Evolutionary conservation across 371 early-diverging fungal genomes (phyloP).

Genomic region (Syncephalastrum contaminatum): DNA sequence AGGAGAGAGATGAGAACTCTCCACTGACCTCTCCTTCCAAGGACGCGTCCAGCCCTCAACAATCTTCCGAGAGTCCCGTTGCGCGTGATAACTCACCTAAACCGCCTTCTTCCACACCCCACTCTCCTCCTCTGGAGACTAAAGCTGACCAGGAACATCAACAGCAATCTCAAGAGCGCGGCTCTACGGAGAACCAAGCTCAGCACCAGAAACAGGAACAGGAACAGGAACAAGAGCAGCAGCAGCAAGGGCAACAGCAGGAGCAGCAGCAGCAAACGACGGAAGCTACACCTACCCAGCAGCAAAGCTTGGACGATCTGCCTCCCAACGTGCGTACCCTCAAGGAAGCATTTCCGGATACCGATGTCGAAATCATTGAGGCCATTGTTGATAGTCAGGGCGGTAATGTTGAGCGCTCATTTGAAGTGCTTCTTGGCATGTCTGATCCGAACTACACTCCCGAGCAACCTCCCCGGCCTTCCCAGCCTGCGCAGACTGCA

Average conservation of each 20-base stretch:
- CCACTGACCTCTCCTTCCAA: too few species aligned
- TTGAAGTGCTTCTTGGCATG: constrained; percentile 42
- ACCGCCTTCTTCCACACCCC: too few species aligned
- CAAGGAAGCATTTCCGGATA: constrained; percentile 50
- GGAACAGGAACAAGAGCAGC: neutral
- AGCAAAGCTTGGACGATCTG: constrained; percentile 4
- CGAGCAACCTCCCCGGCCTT: constrained; percentile 11
- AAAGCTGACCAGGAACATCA: neutral
- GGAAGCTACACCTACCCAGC: neutral
- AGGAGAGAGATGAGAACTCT: too few species aligned
- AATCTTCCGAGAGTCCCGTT: too few species aligned
- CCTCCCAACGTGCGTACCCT: constrained; percentile 23
- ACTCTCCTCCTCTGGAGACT: neutral
- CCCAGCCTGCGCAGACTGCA: constrained; percentile 3
- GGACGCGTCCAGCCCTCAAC: too few species aligned
- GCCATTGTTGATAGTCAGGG: constrained; percentile 39
- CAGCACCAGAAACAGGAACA: neutral
- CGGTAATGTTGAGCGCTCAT: constrained; percentile 34
- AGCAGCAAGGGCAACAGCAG: constrained; percentile 3
- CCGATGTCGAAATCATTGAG: constrained; percentile 45
- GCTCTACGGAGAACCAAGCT: neutral
- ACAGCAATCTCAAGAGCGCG: constrained; percentile 3
- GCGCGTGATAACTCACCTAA: too few species aligned
- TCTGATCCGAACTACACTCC: constrained; percentile 45
- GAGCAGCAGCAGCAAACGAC: neutral